Percentiles rank a stretch among this genome's conserved stretches.
phyloP scores from a whole-genome alignment of 2,329 filamentous ascomycete genomes.

The Elsinoe fawcettii region DNA sequence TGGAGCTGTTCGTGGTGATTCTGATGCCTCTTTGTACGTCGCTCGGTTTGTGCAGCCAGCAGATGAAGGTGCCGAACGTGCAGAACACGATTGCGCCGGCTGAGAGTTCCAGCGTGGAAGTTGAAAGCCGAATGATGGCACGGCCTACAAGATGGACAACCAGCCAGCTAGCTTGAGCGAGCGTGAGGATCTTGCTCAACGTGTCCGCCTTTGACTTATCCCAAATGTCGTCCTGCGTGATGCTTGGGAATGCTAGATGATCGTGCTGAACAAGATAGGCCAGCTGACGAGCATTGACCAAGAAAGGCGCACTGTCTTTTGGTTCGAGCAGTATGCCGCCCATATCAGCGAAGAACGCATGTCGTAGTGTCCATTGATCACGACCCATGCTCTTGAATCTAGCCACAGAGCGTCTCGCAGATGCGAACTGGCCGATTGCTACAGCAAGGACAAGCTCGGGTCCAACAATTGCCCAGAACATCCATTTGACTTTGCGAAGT shows the following conservation, averaged over 20 bases:
- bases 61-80: background rate
- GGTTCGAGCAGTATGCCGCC: background rate
- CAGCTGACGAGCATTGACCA: background rate
- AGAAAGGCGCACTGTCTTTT: background rate
- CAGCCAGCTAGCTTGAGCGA: background rate
- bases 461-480: constrained; percentile 6
- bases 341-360: constrained; percentile 17
- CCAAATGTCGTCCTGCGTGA: constrained; percentile 3
- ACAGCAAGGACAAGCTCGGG: constrained; percentile 14
- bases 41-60: constrained; percentile 3
- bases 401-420: constrained; percentile 10
- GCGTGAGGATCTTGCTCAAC: background rate
- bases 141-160: background rate
- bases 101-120: background rate
- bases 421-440: constrained; percentile 11
- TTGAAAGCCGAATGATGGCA: background rate
- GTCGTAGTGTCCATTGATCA: constrained; percentile 14
- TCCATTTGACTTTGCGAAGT: background rate
- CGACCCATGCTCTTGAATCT: constrained; percentile 8
- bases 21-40: background rate
- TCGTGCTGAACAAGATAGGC: background rate
- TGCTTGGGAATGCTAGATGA: background rate
- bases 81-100: background rate
- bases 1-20: background rate
- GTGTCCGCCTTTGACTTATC: background rate